phyloP scores from a whole-genome alignment of 2,329 filamentous ascomycete species.

The Fusarium pseudoanthophilum region DNA sequence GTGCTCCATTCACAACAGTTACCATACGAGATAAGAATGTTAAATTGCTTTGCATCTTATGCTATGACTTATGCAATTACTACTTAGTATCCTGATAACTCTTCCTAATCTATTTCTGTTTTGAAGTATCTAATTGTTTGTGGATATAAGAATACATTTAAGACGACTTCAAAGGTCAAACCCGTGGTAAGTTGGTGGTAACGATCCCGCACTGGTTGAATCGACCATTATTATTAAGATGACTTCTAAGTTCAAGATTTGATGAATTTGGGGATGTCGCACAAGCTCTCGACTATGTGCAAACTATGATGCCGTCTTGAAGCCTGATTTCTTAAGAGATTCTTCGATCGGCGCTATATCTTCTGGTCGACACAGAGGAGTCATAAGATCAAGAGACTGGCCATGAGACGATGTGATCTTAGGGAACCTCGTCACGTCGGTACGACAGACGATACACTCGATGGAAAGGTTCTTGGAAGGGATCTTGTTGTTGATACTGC shows the following conservation, averaged over 20 bases:
- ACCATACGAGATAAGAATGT: background rate
- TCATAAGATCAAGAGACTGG: background rate
- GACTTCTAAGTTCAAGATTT: background rate
- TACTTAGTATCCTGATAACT: background rate
- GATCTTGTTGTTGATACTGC: no score
- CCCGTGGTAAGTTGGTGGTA: background rate
- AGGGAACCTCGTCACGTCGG: no score
- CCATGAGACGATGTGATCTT: no score
- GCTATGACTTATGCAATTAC: background rate
- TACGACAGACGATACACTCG: no score
- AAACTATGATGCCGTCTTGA: background rate
- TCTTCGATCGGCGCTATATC: background rate
- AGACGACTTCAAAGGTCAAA: background rate
- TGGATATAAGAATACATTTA: background rate
- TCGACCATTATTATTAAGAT: background rate
- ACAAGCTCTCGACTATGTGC: no score
- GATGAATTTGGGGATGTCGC: background rate
- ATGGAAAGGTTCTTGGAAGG: no score
- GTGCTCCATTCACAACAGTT: background rate
- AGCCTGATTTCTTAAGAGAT: background rate
- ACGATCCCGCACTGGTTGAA: background rate
- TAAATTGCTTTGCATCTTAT: background rate
- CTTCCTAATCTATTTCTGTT: accelerated
- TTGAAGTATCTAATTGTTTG: background rate
- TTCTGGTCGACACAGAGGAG: background rate